Base-by-base conservation (phyloP, 1,284 basidiomycete genomes). In the Pyrrhoderma lamaoense region DNA sequence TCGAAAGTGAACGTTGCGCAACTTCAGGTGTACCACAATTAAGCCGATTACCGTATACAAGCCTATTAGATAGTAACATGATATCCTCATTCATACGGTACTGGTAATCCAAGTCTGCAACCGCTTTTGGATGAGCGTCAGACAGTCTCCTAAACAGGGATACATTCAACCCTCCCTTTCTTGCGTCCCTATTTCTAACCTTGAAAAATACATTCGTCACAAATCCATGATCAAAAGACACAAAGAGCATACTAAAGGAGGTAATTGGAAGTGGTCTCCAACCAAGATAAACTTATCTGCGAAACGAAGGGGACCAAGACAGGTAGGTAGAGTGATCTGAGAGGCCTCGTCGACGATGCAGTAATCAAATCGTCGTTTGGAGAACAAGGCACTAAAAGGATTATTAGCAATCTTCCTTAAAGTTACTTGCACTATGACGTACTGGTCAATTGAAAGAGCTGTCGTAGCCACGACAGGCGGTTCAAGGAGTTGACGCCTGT, bases 331-430 rank as follows among this genome's bases (percentile, higher is more conserved):
- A 0, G 95, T 97, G 57, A 99, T 94, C 65, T 99, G 96, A 0
- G 94, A 97, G 0, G 95, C 96, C 65, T 99, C 96, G 59, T 99
- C 96, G 11, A 99, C 86, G 54, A 99, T 97, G 68, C 95, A 99
- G 62, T 94, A 95, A 65, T 99, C 94, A 62, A 99, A 99, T 8
- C 72, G 79, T 4, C 92, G 76, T 19, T 87, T 78, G 38, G 79
- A 77, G 67, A 99, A 98, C 3, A 97, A 62, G 0, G 92, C 82
- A 61, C 92, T 94, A 58, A 1, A 22, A 31, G 36, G 14, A 38
- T n/a, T 22, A 39, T 50, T 49, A 48, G 47, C 3, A 42, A 31
- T 27, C 21, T n/a, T 8, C 27, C 22, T 19, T 9, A 22, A 16
- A n/a, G 34, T 42, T 46, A 35, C 37, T 31, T 40, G 18, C 27